Base-by-base conservation (phyloP, 192 early-diverging fungal species). In the Coemansia sp. region DNA sequence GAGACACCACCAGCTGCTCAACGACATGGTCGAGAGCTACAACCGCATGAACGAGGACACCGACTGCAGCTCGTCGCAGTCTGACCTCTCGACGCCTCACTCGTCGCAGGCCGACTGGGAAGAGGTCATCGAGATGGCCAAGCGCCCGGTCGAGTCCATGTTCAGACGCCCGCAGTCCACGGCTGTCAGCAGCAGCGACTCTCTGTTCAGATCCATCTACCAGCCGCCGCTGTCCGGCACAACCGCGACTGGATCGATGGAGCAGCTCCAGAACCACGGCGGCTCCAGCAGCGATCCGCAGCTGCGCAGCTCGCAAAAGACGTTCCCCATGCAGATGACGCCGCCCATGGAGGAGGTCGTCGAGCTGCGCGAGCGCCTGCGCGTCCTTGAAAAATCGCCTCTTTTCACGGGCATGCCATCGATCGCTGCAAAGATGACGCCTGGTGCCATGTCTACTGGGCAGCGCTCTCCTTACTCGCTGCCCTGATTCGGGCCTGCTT, bases 101-200 rank as follows among this genome's bases (percentile, higher is more conserved):
- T 73, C 76, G 14, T 70, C 64, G 59, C 68, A 60, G 28, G 61
- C 67, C 35, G 77, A 71, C 61, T 80, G 77, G 77, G 68, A 80
- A 60, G 71, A 80, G 64, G 77, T 80, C 34, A 71, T 80, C 16
- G 61, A 74, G 22, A 68, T 80, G 71, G 64, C 77, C 27, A 64
- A 67, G 23, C 48, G 49, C 48, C 62, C 77, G 5, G 29, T 68
- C 49, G 68, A 80, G 18, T 20, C 16, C 34, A 13, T 70, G 14
- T 11, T 28, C 16, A 23, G n/a, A 10, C 60, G 51, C 32, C 20
- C 58, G 35, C 60, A 45, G 11, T 34, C 61, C 1, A 50, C 39
- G 14, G 30, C 27, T 18, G 22, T 56, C 64, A 60, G 52, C 30
- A 61, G 28, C 50, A 11, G 56, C 24, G 62, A 63, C 30, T 28